Evolutionary conservation across 345 rosid genomes (phyloP), one percentile per base, ranked within the genome.

Genomic region (Salix exigua): DNA sequence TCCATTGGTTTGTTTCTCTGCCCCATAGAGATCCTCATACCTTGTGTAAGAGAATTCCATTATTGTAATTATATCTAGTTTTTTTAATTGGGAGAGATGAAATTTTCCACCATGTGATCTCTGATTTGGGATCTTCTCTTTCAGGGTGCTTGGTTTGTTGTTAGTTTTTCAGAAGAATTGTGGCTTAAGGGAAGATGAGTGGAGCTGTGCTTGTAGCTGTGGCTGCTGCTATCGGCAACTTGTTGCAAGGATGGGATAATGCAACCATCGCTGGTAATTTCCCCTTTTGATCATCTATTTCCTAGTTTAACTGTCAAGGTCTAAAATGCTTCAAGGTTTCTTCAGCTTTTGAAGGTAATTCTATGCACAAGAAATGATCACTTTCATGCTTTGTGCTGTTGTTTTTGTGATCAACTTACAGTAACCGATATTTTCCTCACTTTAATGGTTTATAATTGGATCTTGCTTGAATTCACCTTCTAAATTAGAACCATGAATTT

Each of bases 181-280:
- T 67, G 68, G 79, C 73, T 81, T 77, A 68, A 10, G 66, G 79
- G 19, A 82, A 72, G 78, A 96, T 93, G 98, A 88, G 86, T 73
- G 94, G 92, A 84, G 92, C 98, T 74, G 97, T 90, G 84, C 87
- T 92, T 81, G 92, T 94, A 58, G 97, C 99, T 80, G 76, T 92
- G 70, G 94, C 88, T 78, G 97, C 99, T 72, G 92, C 98, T 66
- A 53, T 96, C 82, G 99, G 99, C 58, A 96, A 94, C 85, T 82
- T 96, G 33, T 84, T 96, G 86, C 99, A 96, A 90, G 99, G 99
- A 87, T 96, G 98, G 99, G 99, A 96, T 83, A 94, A 86, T 87
- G 99, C 99, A 64, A 89, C 95, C 66, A 96, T 96, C 80, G 99
- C 99, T 53, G 99, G 99, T 94, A 81, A 81, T 66, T 60, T 81